Percentiles rank a stretch among this genome's conserved stretches.
These are phyloP conservation scores for Fusarium fracticaudum DNA, from an alignment of 2,329 filamentous ascomycete genomes.

Conservation along the genomic window DNA sequence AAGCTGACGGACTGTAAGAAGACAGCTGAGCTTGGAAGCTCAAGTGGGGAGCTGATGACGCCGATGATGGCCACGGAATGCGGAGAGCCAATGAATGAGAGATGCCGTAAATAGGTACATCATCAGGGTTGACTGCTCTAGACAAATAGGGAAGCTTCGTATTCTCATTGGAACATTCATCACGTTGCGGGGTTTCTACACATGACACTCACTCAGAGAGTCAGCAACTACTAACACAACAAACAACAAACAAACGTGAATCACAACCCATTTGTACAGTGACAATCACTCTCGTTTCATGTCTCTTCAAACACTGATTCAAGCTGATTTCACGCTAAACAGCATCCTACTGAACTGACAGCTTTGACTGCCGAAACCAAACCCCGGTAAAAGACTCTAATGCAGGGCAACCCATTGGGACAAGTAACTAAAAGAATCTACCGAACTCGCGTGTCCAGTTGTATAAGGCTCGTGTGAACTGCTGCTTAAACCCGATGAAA, in stretches of 20 bases:
- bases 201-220: not conserved
- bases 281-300: not conserved
- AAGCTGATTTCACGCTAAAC: not conserved
- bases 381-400: not conserved
- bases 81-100: slow-evolving; percentile 26
- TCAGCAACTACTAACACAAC: not conserved
- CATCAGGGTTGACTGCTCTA: not conserved
- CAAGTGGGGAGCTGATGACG: slow-evolving; percentile 26
- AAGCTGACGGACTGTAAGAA: slow-evolving; percentile 28
- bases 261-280: not conserved
- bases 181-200: slow-evolving; percentile 5
- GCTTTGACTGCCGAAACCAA: slow-evolving; percentile 13
- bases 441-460: not conserved
- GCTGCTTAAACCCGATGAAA: not conserved
- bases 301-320: not conserved
- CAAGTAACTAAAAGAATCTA: not conserved
- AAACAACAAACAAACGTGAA: not conserved
- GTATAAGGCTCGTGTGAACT: not conserved
- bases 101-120: not conserved
- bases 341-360: not conserved
- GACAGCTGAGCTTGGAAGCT: slow-evolving; percentile 22
- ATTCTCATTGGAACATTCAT: slow-evolving; percentile 4
- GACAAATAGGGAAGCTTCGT: slow-evolving; percentile 6
- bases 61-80: slow-evolving; percentile 11
- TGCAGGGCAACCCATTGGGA: slow-evolving; percentile 11